Evolutionary conservation across 331 rosid genomes (phyloP).

Genomic region (Phaseolus coccineus): DNA sequence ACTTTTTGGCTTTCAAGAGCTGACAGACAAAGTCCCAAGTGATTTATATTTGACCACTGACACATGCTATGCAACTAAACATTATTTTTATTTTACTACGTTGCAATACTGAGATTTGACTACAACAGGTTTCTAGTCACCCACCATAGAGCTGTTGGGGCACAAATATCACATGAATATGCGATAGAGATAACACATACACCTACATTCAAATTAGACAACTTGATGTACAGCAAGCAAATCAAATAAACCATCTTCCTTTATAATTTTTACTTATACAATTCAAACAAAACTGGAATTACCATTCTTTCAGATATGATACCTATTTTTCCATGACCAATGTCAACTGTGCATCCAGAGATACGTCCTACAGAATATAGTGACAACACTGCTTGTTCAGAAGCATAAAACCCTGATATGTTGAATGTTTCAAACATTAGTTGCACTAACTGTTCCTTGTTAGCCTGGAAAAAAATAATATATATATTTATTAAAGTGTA

Average conservation of each 20-base stretch:
- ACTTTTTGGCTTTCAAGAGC: neutral
- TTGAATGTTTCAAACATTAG: conserved; percentile 97
- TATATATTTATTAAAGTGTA: conserved; percentile 22
- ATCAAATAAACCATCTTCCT: neutral
- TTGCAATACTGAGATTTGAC: neutral
- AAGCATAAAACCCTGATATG: conserved; percentile 98
- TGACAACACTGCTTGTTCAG: conserved; percentile 96
- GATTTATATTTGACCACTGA: conserved; percentile 3
- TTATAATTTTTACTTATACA: conserved; percentile 14
- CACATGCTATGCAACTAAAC: conserved; percentile 19
- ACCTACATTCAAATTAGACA: conserved; percentile 3
- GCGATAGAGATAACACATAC: conserved; percentile 24
- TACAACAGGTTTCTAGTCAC: neutral
- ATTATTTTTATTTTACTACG: conserved; percentile 16
- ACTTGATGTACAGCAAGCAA: conserved; percentile 4
- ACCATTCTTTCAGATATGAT: conserved; percentile 26
- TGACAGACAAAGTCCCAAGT: conserved; percentile 2
- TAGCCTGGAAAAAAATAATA: conserved; percentile 65
- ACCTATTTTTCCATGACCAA: conserved; percentile 99
- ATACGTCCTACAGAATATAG: conserved; percentile 96
- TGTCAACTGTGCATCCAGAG: conserved; percentile 97
- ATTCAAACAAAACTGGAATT: conserved; percentile 37
- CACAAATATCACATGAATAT: conserved; percentile 11
- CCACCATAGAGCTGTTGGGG: neutral
- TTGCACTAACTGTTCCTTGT: conserved; percentile 95